phyloP scores from a whole-genome alignment of 495 filamentous ascomycete genomes.

The Penicillium roqueforti region DNA sequence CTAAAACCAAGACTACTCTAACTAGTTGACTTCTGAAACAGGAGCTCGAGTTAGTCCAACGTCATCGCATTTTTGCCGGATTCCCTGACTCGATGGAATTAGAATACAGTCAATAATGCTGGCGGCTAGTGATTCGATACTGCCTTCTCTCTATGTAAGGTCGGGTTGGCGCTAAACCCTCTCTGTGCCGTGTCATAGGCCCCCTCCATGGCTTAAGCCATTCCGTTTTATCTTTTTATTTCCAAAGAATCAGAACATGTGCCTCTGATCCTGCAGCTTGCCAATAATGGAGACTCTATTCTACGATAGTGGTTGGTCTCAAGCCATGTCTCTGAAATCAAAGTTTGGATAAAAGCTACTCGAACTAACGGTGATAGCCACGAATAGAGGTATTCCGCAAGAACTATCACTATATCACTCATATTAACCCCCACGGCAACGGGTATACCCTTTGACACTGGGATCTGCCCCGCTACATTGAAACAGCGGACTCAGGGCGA shows the following conservation, averaged over 20 bases:
- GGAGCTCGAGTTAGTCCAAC: no score
- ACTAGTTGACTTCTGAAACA: no score
- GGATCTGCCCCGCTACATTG: conserved; percentile 41
- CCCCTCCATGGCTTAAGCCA: conserved; percentile 15
- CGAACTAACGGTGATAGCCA: no score
- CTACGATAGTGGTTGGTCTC: conserved; percentile 18
- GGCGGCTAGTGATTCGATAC: conserved; percentile 21
- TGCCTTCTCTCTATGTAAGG: conserved; percentile 17
- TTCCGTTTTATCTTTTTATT: conserved; percentile 8
- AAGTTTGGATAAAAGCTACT: no score
- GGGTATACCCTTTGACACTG: conserved; percentile 41
- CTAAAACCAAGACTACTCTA: no score
- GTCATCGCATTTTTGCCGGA: conserved; percentile 29
- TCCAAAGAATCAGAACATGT: neutral
- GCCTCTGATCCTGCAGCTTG: conserved; percentile 6
- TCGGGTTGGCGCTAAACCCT: conserved; percentile 21
- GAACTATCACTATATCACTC: conserved; percentile 7
- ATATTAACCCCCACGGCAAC: conserved; percentile 26
- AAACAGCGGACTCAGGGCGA: conserved; percentile 33
- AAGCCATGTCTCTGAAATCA: no score
- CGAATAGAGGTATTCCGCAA: neutral
- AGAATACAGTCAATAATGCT: conserved; percentile 29
- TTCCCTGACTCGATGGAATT: conserved; percentile 7
- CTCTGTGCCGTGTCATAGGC: conserved; percentile 26
- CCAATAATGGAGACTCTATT: conserved; percentile 11